These are phyloP conservation scores for Nicotiana undulata DNA, from an alignment of 257 asterid species.

Conservation along the genomic window DNA sequence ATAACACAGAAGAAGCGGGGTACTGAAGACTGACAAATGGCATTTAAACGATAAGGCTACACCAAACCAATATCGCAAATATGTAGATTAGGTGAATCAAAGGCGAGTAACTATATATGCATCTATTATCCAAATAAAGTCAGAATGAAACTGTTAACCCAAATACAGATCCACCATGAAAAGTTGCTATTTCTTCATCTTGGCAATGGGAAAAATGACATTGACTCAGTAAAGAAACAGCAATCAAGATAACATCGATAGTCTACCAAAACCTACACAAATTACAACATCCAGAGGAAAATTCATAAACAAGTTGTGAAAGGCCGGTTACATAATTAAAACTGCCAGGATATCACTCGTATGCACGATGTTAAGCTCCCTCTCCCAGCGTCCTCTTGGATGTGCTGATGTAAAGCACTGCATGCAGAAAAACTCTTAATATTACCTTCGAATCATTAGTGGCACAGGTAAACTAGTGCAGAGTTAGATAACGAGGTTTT, in stretches of 20 bases:
- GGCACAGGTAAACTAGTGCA: neutral
- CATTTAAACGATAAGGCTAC: too few species aligned
- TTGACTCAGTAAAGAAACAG: neutral
- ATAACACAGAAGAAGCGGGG: too few species aligned
- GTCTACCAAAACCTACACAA: neutral
- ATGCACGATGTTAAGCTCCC: constrained; percentile 48
- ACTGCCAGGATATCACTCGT: neutral
- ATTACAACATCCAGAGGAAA: neutral
- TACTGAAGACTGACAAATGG: too few species aligned
- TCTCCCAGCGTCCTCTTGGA: constrained; percentile 77
- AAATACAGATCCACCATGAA: neutral
- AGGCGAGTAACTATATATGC: neutral
- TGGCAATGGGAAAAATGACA: neutral
- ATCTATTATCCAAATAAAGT: neutral
- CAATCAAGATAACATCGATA: neutral
- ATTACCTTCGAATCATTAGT: neutral
- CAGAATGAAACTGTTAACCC: neutral
- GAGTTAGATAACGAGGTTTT: neutral
- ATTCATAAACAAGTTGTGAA: neutral
- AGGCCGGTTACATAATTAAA: neutral
- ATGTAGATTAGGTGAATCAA: neutral
- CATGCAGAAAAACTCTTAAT: constrained; percentile 12
- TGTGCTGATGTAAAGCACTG: constrained; percentile 97
- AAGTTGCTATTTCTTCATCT: neutral
- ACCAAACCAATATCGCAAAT: neutral